Evolutionary conservation across 805 yeast genomes (phyloP).

Genomic region (Saturnispora quitensis): DNA sequence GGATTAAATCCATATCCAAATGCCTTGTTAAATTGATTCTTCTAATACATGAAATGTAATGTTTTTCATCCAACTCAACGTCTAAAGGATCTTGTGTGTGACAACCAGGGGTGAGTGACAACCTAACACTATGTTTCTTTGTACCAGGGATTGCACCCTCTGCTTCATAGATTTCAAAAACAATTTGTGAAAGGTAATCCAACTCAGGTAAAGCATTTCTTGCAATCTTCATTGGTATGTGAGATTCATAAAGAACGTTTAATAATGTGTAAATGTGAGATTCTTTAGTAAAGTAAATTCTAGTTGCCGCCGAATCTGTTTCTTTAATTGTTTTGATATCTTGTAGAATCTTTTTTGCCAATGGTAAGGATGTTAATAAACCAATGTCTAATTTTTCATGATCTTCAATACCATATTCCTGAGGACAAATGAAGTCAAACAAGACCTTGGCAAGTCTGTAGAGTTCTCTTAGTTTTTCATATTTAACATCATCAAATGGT

Average conservation of each 20-base stretch:
- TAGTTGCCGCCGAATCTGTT: constrained; percentile 73
- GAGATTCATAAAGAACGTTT: constrained; percentile 85
- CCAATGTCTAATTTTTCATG: constrained; percentile 96
- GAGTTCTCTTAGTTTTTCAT: constrained; percentile 73
- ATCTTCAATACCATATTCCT: constrained; percentile 95
- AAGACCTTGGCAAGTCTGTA: constrained; percentile 85
- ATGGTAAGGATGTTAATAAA: constrained; percentile 82
- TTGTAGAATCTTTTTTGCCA: constrained; percentile 75
- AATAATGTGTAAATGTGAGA: constrained; percentile 90
- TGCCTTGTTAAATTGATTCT: constrained; percentile 85
- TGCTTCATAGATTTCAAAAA: constrained; percentile 85
- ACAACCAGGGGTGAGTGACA: constrained; percentile 95
- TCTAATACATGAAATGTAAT: constrained; percentile 93
- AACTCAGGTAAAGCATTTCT: constrained; percentile 94
- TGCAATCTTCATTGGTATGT: constrained; percentile 90
- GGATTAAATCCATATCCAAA: constrained; percentile 81
- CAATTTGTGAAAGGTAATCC: constrained; percentile 90
- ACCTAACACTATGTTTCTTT: constrained; percentile 80
- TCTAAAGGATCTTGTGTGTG: constrained; percentile 97
- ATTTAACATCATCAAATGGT: constrained; percentile 72
- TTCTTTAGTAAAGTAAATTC: constrained; percentile 92
- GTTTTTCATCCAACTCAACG: constrained; percentile 91
- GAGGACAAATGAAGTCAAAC: constrained; percentile 97
- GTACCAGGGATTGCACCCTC: constrained; percentile 51
- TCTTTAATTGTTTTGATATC: constrained; percentile 76